Percentiles rank a stretch among this genome's conserved stretches.
Conservation (phyloP, 352 stramenopile species). For the Phytophthora colocasiae region DNA sequence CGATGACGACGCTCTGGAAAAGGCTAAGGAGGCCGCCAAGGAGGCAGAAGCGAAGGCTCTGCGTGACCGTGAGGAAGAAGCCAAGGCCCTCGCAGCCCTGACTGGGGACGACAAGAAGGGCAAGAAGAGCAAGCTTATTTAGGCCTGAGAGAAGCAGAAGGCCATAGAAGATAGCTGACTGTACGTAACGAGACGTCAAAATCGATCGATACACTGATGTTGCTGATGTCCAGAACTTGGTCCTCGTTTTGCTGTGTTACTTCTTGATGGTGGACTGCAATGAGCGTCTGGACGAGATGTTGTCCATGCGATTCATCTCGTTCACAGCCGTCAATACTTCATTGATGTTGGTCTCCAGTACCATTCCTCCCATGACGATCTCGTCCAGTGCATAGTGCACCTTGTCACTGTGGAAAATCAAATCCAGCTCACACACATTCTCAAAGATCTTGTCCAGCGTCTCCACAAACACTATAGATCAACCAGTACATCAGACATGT, state of each 20-base stretch:
- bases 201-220: conserved; percentile 15
- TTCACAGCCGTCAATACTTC: conserved; percentile 97
- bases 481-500: conserved; percentile 1
- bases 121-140: conserved; percentile 79
- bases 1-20: conserved; percentile 57
- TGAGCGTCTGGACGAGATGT: conserved; percentile 78
- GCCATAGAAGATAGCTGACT: conserved; percentile 27
- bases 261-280: conserved; percentile 80
- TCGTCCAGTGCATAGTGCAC: conserved; percentile 98
- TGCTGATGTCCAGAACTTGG: conserved; percentile 1
- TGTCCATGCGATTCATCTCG: conserved; percentile 96
- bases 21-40: conserved; percentile 51
- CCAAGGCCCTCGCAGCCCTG: conserved; percentile 41
- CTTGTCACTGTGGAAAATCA: conserved; percentile 99
- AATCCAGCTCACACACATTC: conserved; percentile 99
- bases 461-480: conserved; percentile 91
- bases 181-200: conserved; percentile 8
- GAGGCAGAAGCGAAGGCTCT: conserved; percentile 44
- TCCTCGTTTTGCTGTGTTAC: conserved; percentile 24
- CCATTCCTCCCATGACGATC: conserved; percentile 99
- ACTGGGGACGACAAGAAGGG: conserved; percentile 42
- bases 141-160: conserved; percentile 24
- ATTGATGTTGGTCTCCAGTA: conserved; percentile 99
- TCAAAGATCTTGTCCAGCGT: conserved; percentile 99
- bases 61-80: conserved; percentile 47